Evolutionary conservation across 331 rosid species (phyloP).

Genomic region (Rosa hybrid): DNA sequence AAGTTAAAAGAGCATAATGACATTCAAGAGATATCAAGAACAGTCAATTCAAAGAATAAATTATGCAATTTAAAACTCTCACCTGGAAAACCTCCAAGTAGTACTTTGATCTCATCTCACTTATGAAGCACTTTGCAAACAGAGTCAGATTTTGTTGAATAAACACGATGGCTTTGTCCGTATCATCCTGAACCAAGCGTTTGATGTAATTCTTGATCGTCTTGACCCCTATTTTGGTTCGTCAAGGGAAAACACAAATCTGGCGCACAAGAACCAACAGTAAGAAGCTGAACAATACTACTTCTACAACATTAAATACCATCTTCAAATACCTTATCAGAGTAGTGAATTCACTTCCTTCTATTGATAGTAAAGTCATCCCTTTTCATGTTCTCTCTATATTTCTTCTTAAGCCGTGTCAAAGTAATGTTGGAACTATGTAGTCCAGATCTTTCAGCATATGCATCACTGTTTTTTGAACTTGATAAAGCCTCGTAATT

Average conservation of each 20-base stretch:
- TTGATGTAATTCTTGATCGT: conserved; percentile 54
- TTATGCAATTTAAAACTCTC: not conserved
- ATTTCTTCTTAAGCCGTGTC: conserved; percentile 47
- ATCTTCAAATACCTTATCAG: conserved; percentile 42
- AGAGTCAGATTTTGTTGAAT: conserved; percentile 58
- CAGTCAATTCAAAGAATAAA: too few relatives aligned
- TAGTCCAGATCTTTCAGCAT: conserved; percentile 64
- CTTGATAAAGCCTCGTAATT: conserved; percentile 31
- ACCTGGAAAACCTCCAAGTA: conserved; percentile 23
- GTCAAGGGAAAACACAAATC: conserved; percentile 76
- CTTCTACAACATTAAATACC: not conserved
- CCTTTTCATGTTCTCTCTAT: conserved; percentile 54
- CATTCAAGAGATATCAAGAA: too few relatives aligned
- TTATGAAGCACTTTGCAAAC: conserved; percentile 41
- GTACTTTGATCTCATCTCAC: conserved; percentile 52
- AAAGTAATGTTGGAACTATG: conserved; percentile 49
- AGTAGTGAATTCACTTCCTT: conserved; percentile 33
- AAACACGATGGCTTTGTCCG: conserved; percentile 56
- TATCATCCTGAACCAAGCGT: conserved; percentile 52
- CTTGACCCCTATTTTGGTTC: conserved; percentile 69
- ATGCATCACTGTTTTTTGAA: conserved; percentile 51
- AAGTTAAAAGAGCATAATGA: too few relatives aligned
- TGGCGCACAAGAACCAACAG: conserved; percentile 28
- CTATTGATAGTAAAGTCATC: conserved; percentile 56
- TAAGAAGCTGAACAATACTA: not conserved